Percentiles rank a stretch among this genome's conserved stretches.
Conservation (phyloP, 2,329 filamentous ascomycete genomes). For the Exophiala sideris region DNA sequence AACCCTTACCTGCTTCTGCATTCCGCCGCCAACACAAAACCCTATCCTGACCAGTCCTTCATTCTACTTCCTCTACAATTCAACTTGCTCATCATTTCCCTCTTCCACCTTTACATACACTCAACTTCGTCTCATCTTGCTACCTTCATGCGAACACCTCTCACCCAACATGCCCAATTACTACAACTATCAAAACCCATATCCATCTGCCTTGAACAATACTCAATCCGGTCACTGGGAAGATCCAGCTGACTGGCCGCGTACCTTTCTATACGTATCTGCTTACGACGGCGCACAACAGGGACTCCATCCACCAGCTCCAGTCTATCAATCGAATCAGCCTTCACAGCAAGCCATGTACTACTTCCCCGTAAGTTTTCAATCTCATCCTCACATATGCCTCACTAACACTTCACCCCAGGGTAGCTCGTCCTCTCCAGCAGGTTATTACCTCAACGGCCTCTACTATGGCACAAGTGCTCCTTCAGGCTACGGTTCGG, state of each 20-base stretch:
- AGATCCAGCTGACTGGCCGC: slow-evolving; percentile 24
- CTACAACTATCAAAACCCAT: slow-evolving; percentile 23
- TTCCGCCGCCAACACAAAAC: neutral
- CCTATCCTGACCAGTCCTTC: neutral
- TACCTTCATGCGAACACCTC: slow-evolving; percentile 2
- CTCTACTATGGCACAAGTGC: slow-evolving; percentile 20
- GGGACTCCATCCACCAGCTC: slow-evolving; percentile 28
- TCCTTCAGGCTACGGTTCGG: slow-evolving; percentile 24
- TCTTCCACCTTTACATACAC: neutral
- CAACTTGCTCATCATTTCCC: neutral
- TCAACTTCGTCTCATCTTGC: neutral
- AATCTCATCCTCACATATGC: neutral
- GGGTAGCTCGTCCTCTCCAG: slow-evolving; percentile 20
- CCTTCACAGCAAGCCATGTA: slow-evolving; percentile 21
- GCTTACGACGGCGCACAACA: slow-evolving; percentile 22
- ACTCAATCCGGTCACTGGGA: slow-evolving; percentile 17
- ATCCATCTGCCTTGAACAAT: slow-evolving; percentile 21
- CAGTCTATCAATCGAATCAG: slow-evolving; percentile 25
- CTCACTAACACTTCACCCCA: slow-evolving; percentile 15
- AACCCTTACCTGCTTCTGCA: neutral
- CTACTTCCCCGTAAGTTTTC: slow-evolving; percentile 21
- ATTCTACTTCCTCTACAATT: neutral
- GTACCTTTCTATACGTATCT: slow-evolving; percentile 25
- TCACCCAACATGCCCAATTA: slow-evolving; percentile 16
- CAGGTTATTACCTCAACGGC: slow-evolving; percentile 26